Conservation (phyloP, 352 stramenopile genomes). For the Pythium utonaiense region DNA sequence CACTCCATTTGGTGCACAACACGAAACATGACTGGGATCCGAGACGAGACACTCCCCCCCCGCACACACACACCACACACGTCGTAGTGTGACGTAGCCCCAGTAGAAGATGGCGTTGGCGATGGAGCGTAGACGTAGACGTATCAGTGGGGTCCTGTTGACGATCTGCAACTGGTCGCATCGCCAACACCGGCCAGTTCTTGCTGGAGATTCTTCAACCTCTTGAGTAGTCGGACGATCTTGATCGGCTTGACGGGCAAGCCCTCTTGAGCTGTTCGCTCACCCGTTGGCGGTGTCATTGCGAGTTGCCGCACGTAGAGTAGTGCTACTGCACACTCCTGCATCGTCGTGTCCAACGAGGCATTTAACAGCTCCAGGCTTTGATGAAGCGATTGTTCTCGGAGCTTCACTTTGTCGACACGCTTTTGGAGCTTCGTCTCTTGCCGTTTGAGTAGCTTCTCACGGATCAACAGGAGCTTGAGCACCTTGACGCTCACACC, state of each 20-base stretch:
- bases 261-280: neutral
- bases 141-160: neutral
- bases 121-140: too few relatives aligned
- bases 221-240: constrained; percentile 45
- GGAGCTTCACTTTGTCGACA: constrained; percentile 15
- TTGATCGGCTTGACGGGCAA: constrained; percentile 45
- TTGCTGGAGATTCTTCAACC: constrained; percentile 20
- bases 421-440: constrained; percentile 29
- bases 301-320: constrained; percentile 44
- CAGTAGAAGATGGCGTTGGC: too few relatives aligned
- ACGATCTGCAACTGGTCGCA: neutral
- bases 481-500: constrained; percentile 61
- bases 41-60: neutral
- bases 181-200: neutral
- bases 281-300: neutral
- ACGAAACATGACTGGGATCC: neutral
- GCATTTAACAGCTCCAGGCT: constrained; percentile 3
- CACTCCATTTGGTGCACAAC: neutral
- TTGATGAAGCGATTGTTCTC: constrained; percentile 9
- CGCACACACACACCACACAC: too few relatives aligned
- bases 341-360: constrained; percentile 33
- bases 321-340: constrained; percentile 49
- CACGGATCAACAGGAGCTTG: constrained; percentile 58
- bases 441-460: constrained; percentile 59
- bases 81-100: too few relatives aligned